Evolutionary conservation across 352 stramenopile species (phyloP), one percentile per base, ranked within the genome.

Genomic region (Saprolegnia diclina): DNA sequence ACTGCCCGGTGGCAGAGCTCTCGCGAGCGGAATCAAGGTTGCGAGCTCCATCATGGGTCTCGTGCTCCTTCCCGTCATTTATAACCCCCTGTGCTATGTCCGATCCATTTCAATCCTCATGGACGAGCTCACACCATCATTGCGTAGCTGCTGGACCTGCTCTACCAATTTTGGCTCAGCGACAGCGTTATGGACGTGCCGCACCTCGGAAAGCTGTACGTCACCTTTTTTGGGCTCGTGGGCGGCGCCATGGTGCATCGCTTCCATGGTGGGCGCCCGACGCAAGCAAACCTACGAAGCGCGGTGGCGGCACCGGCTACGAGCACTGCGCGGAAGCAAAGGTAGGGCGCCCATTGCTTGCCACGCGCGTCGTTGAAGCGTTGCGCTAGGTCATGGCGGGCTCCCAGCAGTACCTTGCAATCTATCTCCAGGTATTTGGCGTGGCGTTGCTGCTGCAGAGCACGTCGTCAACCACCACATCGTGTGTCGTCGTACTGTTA

Each of bases 171-270:
- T 37, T 94, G 86, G 86, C 73, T 77, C 42, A 78, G 76, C 6
- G 86, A 94, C 3, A 75, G 82, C 56, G 72, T 94, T 22, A 77
- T 94, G 22, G 83, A 83, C 9, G 74, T 94, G 5, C 86, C 86
- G 42, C 83, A 94, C 70, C 66, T 94, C 32, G 86, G 86, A 67
- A 94, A 94, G 75, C 81, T 94, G 55, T 94, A 94, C 69, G 91
- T 94, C 37, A 65, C 85, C 24, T 83, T 80, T 65, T 94, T 92
- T 67, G 86, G 80, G 3, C 67, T 92, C 22, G 73, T 92, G 38
- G 86, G 86, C 19, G 87, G 78, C 35, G 48, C 77, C 1, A 72
- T 94, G 44, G 82, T 94, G 56, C 92, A 84, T 84, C 92, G 84
- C 84, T 90, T 92, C 73, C 84, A 94, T 92, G 83, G 82, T 85